A percentile compares a stretch with the other conserved stretches of the same genome.
phyloP scores from a whole-genome alignment of 1,284 basidiomycete genomes.

The Apiotrichum veenhuisii region DNA sequence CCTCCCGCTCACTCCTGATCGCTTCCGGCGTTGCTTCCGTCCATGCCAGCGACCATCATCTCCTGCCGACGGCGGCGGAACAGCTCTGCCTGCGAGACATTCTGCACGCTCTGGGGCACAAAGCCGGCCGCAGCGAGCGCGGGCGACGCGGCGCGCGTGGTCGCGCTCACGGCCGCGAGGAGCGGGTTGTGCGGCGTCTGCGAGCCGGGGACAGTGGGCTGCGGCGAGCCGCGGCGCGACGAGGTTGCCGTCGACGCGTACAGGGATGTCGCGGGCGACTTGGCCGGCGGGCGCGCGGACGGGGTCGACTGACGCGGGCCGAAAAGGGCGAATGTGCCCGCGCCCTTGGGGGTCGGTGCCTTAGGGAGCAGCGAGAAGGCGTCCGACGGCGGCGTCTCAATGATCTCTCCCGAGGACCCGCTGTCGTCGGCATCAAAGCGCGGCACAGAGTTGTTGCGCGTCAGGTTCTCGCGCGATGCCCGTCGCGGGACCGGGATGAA shows the following conservation, averaged over 20 bases:
- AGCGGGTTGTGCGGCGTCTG: constrained; percentile 20
- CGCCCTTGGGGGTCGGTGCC: constrained; percentile 21
- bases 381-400: constrained; percentile 29
- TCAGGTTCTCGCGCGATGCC: constrained; percentile 37
- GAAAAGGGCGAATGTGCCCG: constrained; percentile 42
- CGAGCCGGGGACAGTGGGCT: not conserved
- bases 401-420: constrained; percentile 35
- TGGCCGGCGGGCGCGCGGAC: constrained; percentile 1
- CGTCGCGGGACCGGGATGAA: constrained; percentile 40
- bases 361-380: constrained; percentile 2
- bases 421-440: constrained; percentile 40
- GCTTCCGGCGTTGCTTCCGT: not conserved
- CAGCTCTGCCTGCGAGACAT: constrained; percentile 71
- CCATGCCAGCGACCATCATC: constrained; percentile 46
- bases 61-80: constrained; percentile 65
- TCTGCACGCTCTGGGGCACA: constrained; percentile 54
- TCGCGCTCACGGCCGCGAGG: constrained; percentile 36
- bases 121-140: constrained; percentile 40
- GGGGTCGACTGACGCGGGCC: constrained; percentile 7
- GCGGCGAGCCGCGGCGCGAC: not conserved
- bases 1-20: not conserved
- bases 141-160: constrained; percentile 37
- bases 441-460: constrained; percentile 34
- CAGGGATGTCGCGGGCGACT: constrained; percentile 14
- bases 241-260: constrained; percentile 4